Evolutionary conservation across 2,329 filamentous ascomycete genomes (phyloP), one percentile per base, ranked within the genome.

Genomic region (Alternaria gaisen): DNA sequence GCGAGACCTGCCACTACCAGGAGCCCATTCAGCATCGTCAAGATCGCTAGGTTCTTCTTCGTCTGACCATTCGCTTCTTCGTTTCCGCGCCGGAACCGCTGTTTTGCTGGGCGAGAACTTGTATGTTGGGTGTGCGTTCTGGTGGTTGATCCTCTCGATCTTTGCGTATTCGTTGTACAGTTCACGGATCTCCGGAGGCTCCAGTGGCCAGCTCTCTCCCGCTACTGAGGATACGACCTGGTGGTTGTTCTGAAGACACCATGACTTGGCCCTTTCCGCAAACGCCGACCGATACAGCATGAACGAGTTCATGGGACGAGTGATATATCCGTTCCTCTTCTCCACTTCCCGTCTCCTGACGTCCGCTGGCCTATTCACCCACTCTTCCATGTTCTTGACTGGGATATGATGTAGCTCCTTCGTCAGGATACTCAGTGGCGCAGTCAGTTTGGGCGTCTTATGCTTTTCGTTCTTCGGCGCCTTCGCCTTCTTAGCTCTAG

Each of bases 231-330:
- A 98, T 26, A 98, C 91, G 36, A 95, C 83, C 77, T 99, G 94
- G 77, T 99, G 94, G 80, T 98, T 97, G 78, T 95, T 94, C 71
- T 95, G 89, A 14, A 87, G 83, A 70, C 91, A 92, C 84, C 89
- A 92, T 53, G 87, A 84, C 79, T 97, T 97, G 60, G 92, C 92
- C 32, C 93, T 86, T 63, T 95, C 91, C 61, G 96, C 92, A 75
- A 92, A 97, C 7, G 93, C 92, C 67, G 95, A 97, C 42, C 95
- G 90, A 78, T 99, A 99, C 52, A 99, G 84, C 91, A 99, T 97
- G 82, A 98, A 99, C 1, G 92, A 94, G 78, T 99, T 99, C 90
- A 97, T 97, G 3, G 95, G 94, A 30, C 95, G 86, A 72, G 94
- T 93, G 68, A 98, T 86, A 76, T 94, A 93, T 26, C 91, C 91